phyloP scores from a whole-genome alignment of 495 filamentous ascomycete genomes.

The Penicillium parvum region DNA sequence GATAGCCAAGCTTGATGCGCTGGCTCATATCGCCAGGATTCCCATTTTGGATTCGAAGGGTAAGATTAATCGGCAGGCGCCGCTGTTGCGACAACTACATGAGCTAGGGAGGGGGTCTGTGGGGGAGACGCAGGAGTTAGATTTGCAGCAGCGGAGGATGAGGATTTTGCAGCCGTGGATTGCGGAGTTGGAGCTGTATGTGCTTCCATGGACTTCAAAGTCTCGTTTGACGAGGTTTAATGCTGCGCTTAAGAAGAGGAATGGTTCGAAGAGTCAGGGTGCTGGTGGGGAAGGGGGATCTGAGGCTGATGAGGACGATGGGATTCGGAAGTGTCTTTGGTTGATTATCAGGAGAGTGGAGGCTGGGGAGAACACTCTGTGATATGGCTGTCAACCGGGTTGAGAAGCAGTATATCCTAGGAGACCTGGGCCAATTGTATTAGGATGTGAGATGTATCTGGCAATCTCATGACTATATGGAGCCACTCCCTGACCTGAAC shows the following conservation, averaged over 20 bases:
- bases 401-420: not conserved
- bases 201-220: constrained; percentile 23
- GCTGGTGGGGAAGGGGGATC: not conserved
- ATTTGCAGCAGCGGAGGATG: constrained; percentile 16
- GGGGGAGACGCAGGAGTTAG: constrained; percentile 5
- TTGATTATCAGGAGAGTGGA: not conserved
- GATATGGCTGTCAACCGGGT: too few relatives aligned
- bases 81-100: constrained; percentile 17
- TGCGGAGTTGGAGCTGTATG: constrained; percentile 23
- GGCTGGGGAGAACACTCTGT: too few relatives aligned
- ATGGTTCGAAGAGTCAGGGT: constrained; percentile 6
- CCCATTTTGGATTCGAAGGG: constrained; percentile 26
- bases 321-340: constrained; percentile 2
- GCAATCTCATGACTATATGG: too few relatives aligned
- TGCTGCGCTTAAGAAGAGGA: constrained; percentile 23
- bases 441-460: too few relatives aligned
- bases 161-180: constrained; percentile 23
- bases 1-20: constrained; percentile 22
- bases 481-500: too few relatives aligned
- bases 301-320: not conserved
- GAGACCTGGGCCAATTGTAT: too few relatives aligned
- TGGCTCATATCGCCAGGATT: constrained; percentile 25
- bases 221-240: constrained; percentile 25
- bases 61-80: constrained; percentile 14
- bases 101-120: not conserved